Evolutionary conservation across 352 stramenopile species (phyloP), one percentile per base, ranked within the genome.

Genomic region (Thalassiosira exigua): DNA sequence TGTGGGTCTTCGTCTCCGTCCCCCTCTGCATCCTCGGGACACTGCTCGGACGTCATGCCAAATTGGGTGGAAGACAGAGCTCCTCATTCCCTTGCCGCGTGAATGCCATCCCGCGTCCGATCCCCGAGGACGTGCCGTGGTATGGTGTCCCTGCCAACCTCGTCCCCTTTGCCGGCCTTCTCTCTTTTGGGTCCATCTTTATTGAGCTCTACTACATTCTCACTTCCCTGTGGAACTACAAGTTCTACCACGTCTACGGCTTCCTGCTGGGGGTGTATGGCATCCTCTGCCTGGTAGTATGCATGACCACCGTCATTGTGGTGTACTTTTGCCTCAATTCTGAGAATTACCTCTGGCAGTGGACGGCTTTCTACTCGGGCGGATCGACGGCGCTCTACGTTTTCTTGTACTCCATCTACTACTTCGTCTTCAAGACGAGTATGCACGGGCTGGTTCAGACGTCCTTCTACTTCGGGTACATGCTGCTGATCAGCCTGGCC

Each of bases 181-280:
- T 99, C 21, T 98, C 98, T 14, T 99, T 99, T 82, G 97, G 97
- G 39, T 97, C 96, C 4, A 96, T 99, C 42, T 99, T 98, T 86
- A 98, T 99, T 75, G 98, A 99, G 84, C 93, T 99, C 22, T 99
- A 99, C 85, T 99, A 99, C 91, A 99, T 99, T 86, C 98, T 99
- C 96, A 98, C 94, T 69, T 96, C 97, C 53, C 87, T 99, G 33
- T 99, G 98, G 97, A 84, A 99, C 51, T 96, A 99, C 89, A 90
- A 95, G 69, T 98, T 98, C 75, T 99, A 99, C 92, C 99, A 98
- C 90, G 96, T 99, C 30, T 99, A 99, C 87, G 97, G 98, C 53
- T 99, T 99, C 84, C 90, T 99, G 48, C 97, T 99, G 77, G 96
- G 98, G 56, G 97, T 99, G 51, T 87, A 99, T 50, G 68, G 99